phyloP scores from a whole-genome alignment of 495 filamentous ascomycete species.

The Cenococcum geophilum region DNA sequence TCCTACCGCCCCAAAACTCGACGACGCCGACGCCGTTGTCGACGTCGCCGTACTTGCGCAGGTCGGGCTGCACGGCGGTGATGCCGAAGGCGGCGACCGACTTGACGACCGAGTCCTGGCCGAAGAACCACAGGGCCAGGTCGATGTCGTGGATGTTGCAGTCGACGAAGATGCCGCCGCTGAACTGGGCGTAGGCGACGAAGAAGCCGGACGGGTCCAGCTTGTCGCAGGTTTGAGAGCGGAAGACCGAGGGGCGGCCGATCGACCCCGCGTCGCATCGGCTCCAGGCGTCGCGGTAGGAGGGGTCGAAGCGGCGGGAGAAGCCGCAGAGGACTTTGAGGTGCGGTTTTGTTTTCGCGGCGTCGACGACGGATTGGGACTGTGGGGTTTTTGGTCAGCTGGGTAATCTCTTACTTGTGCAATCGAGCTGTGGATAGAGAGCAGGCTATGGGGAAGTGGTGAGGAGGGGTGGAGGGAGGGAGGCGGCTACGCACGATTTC shows the following conservation, averaged over 20 bases:
- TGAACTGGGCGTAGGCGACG: constrained; percentile 41
- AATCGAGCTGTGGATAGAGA: not conserved
- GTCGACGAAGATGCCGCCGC: constrained; percentile 47
- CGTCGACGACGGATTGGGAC: constrained; percentile 38
- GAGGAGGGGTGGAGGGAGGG: not conserved
- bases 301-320: constrained; percentile 42
- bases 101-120: constrained; percentile 31
- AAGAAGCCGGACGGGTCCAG: constrained; percentile 44
- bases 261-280: constrained; percentile 34
- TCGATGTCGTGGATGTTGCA: constrained; percentile 48
- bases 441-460: not conserved
- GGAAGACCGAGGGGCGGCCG: constrained; percentile 41
- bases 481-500: constrained; percentile 19
- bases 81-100: constrained; percentile 49
- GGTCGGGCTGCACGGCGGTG: constrained; percentile 55
- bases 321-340: constrained; percentile 42
- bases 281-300: constrained; percentile 35
- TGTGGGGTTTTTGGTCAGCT: constrained; percentile 10
- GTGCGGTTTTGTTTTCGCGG: constrained; percentile 35
- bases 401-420: not conserved
- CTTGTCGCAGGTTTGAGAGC: constrained; percentile 45
- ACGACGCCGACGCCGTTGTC: constrained; percentile 60
- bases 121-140: constrained; percentile 44
- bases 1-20: constrained; percentile 55
- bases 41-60: constrained; percentile 52